Conservation (phyloP, 2,329 filamentous ascomycete species). For the Lecanicillium sp. region DNA sequence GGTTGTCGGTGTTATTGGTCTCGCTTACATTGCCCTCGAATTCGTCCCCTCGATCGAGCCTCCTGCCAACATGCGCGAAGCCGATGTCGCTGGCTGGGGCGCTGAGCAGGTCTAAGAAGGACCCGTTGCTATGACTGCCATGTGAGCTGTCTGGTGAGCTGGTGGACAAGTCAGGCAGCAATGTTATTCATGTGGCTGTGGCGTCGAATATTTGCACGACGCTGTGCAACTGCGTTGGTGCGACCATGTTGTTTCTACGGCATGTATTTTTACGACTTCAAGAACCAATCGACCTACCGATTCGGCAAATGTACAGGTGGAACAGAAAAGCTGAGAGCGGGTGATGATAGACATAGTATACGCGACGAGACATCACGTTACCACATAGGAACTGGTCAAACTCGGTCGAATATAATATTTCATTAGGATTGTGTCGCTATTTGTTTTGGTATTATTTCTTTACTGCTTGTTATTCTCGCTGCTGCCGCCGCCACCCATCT, state of each 20-base stretch:
- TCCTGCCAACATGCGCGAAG: conserved; percentile 73
- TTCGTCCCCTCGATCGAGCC: conserved; percentile 73
- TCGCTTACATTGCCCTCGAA: conserved; percentile 69
- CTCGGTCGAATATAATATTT: too few species aligned
- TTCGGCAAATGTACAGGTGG: too few species aligned
- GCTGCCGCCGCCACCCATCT: conserved; percentile 18
- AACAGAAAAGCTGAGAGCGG: too few species aligned
- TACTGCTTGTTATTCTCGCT: conserved; percentile 13
- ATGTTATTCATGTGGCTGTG: neutral
- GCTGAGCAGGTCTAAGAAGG: conserved; percentile 61
- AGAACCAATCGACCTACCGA: too few species aligned
- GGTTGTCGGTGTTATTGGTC: conserved; percentile 67
- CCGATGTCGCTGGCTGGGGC: conserved; percentile 61
- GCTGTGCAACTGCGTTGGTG: neutral
- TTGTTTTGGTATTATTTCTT: neutral
- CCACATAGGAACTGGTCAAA: neutral
- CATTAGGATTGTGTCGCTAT: too few species aligned
- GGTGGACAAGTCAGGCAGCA: neutral
- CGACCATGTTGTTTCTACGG: too few species aligned
- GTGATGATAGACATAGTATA: too few species aligned
- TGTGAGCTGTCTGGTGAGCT: too few species aligned
- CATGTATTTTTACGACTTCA: too few species aligned
- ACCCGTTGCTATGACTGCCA: neutral
- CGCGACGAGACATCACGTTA: too few species aligned
- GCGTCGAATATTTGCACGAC: neutral